Base-by-base conservation (phyloP, 345 rosid species). In the Euclidium syriacum region DNA sequence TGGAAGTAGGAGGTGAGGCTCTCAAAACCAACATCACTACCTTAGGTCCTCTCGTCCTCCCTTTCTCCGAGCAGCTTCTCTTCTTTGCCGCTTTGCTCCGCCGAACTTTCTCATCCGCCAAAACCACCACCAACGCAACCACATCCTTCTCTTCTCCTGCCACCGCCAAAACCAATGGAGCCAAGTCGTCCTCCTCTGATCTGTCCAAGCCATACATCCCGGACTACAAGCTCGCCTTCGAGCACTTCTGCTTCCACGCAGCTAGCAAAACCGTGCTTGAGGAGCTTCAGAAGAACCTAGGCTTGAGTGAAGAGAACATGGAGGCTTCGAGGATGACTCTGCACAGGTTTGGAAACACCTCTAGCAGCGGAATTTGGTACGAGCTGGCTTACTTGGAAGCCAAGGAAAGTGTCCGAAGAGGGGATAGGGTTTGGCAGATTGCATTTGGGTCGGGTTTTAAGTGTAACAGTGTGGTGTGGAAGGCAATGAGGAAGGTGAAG, bases 1-100 rank as follows among this genome's bases (percentile, higher is more conserved):
- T 85, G 80, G 95, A 81, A 79, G 85, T 92, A 12, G 97, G 97
- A 18, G 95, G 97, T 10, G 95, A 92, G 22, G 97, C 97, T 29
- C 78, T 92, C 0, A 92, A 90, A 78, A 83, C 99, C 34, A 92
- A 92, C 88, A 90, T 92, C 73, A 92, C 99, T 39, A 92, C 99
- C 0, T 76, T 92, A 29, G 94, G 99, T 1, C 99, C 99, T 12
- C 82, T 92, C 0, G 97, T 92, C 5, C 80, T 90, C 0, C 99
- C 99, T 27, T 81, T 92, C 80, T 92, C 99, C 4, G 99, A 92
- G 77, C 99, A 92, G 75, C 81, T 92, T 64, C 42, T 83, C 77
- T 94, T 94, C 88, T 85, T 94, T 12, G 79, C 75, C 0, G 78
- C 88, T 26, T 73, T 90, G 6, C 56, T 85, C 16, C 68, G 86